Evolutionary conservation across 1,284 basidiomycete genomes (phyloP).

Genomic region (Malassezia sympodialis): DNA sequence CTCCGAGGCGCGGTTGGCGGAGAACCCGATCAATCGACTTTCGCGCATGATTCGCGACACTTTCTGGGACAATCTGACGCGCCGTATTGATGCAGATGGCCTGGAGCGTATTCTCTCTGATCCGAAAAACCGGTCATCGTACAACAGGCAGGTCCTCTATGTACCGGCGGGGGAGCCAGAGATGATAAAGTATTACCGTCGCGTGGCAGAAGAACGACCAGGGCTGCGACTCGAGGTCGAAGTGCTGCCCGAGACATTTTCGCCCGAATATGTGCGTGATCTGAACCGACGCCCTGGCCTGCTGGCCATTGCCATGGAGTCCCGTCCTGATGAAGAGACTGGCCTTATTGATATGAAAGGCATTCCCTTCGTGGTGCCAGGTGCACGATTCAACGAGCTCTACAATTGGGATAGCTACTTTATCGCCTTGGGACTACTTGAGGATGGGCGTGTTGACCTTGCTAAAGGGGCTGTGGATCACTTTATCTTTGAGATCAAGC

Average conservation of each 20-base stretch:
- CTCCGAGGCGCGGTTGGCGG: constrained; percentile 88
- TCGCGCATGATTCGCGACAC: constrained; percentile 96
- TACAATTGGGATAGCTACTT: constrained; percentile 61
- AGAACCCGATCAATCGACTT: constrained; percentile 92
- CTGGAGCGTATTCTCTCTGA: constrained; percentile 92
- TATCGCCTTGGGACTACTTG: constrained; percentile 80
- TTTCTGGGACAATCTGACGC: constrained; percentile 94
- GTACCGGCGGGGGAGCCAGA: constrained; percentile 81
- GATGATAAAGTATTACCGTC: constrained; percentile 81
- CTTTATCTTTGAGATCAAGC: constrained; percentile 96
- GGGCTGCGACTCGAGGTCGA: constrained; percentile 84
- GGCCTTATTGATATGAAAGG: constrained; percentile 66
- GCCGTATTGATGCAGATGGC: constrained; percentile 91
- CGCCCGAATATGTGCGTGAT: constrained; percentile 79
- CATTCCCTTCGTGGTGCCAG: constrained; percentile 86
- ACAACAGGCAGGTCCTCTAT: constrained; percentile 67
- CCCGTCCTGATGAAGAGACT: constrained; percentile 58
- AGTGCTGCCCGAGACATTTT: constrained; percentile 76
- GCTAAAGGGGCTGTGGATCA: constrained; percentile 96
- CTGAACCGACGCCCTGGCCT: constrained; percentile 88
- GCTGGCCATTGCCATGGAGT: constrained; percentile 80
- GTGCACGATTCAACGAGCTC: constrained; percentile 94
- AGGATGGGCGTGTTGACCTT: constrained; percentile 84
- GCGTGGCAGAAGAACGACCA: constrained; percentile 50
- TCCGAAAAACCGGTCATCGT: constrained; percentile 61